Evolutionary conservation across 257 asterid species (phyloP), one percentile per base, ranked within the genome.

Genomic region (Datura wrightii): DNA sequence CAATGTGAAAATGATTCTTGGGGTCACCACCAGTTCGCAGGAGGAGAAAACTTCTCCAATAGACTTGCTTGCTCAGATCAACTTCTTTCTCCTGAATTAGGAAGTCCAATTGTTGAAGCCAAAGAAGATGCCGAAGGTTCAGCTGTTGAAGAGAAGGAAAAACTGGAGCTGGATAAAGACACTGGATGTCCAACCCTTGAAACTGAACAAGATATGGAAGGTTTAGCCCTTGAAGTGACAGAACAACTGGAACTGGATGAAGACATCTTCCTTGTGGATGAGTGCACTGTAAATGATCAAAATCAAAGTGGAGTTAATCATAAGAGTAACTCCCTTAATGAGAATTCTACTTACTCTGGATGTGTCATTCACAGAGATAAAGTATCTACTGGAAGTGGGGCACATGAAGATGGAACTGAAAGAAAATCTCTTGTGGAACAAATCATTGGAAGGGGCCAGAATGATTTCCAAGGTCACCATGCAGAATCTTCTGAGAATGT

Each of bases 51-150:
- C 58, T 86, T 81, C 48, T 91, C 93, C 50, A 88, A 84, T 81
- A 92, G 80, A 60, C 82, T 91, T 79, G 59, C 88, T 65, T 90
- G 89, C 87, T 91, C 94, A 36, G 59, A 83, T 82, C 92, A 92
- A 83, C 86, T 86, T 52, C 63, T 86, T 13, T 48, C 54, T 69
- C 87, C 52, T 6, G 88, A 70, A 82, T 79, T 53, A 8, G 88
- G 84, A 85, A 84, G 31, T 80, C 79, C 58, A 36, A 9, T 54
- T 7, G 37, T 70, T 18, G 89, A 84, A 81, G 82, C 69, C 56
- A 67, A 80, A 69, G 89, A 78, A 50, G 82, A 53, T 41, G 42
- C 19, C 19, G 85, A 87, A 60, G 60, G 86, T 62, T 52, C 82
- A 14, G 63, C 63, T 0, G 4, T 14, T 34, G 63, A 52, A 52